Evolutionary conservation across 179 eudicot species (phyloP), one percentile per base, ranked within the genome.

Genomic region (Vitellaria paradoxa): DNA sequence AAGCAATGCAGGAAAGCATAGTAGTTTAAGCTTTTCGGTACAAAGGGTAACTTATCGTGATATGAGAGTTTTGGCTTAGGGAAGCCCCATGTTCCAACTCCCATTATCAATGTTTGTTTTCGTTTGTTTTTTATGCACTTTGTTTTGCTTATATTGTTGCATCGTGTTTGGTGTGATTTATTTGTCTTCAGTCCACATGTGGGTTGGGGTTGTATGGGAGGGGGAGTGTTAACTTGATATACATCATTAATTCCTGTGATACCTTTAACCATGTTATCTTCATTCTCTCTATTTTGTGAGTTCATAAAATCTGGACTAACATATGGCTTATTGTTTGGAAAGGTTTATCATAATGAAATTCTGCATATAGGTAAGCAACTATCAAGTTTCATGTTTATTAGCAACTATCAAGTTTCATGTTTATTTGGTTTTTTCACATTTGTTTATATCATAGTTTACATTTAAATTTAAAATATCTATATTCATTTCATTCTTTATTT

Each of bases 301-400:
- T 30, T 30, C 37, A 30, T 30, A 30, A 30, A 30, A 26, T 68
- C 18, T 65, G 71, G 37, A 76, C 88, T 92, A 76, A 88, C 74
- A 57, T 53, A 57, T 82, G 55, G 63, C 65, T 85, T 76, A 0
- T 81, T 78, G 20, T 52, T 84, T 84, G 47, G 74, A 24, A 68
- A 91, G 98, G 91, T 85, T 78, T 83, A 77, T 80, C 82, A 84
- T 75, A 88, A 85, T 82, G 93, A 92, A 82, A 84, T 80, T 70
- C 70, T 81, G 59, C 79, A 78, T 71, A 76, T 83, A 85, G 98
- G 98, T 90, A 86, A 73, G 78, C 63, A 52, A 71, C 8, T 72
- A 30, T 68, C 46, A 65, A 71, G 30, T 79, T 77, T 42, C 47
- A 66, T 68, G 20, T 23, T 53, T 47, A 37, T 75, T 67, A n/a